These are phyloP conservation scores for Aquilaria agallochum DNA, from an alignment of 441 rosid genomes.

Conservation along the genomic window DNA sequence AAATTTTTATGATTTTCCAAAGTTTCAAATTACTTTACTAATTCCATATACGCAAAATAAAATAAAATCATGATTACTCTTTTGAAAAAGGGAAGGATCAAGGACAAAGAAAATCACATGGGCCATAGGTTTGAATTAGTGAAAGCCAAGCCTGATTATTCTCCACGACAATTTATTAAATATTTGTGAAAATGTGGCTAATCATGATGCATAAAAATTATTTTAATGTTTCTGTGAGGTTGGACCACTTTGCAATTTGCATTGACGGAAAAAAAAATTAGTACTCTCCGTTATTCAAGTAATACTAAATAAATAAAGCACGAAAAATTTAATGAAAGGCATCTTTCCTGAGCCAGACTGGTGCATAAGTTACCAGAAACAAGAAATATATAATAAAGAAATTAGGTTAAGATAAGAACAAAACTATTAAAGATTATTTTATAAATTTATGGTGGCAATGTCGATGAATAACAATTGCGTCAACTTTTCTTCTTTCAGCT, in stretches of 20 bases:
- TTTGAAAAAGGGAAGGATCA: neutral
- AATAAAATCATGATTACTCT: neutral
- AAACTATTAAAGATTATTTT: slow-evolving; percentile 16
- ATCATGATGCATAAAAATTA: slow-evolving; percentile 1
- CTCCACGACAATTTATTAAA: neutral
- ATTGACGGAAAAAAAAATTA: slow-evolving; percentile 34
- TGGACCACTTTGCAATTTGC: slow-evolving; percentile 38
- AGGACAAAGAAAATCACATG: neutral
- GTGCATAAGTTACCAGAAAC: slow-evolving; percentile 16
- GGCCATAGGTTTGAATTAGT: no score
- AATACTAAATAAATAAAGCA: slow-evolving; percentile 5
- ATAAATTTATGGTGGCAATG: slow-evolving; percentile 31
- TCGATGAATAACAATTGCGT: slow-evolving; percentile 43
- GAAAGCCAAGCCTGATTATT: neutral
- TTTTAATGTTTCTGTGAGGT: slow-evolving; percentile 3
- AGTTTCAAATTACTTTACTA: no score
- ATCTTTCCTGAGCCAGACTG: slow-evolving; percentile 19
- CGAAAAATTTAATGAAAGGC: slow-evolving; percentile 14
- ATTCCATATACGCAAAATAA: no score
- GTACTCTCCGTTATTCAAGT: slow-evolving; percentile 3
- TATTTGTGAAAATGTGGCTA: neutral
- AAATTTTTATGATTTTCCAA: no score
- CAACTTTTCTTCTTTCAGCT: slow-evolving; percentile 17
- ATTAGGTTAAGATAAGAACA: slow-evolving; percentile 45
- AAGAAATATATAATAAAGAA: slow-evolving; percentile 20